Evolutionary conservation across 768 basidiomycete species (phyloP).

Genomic region (Hirschioporus abietinus): DNA sequence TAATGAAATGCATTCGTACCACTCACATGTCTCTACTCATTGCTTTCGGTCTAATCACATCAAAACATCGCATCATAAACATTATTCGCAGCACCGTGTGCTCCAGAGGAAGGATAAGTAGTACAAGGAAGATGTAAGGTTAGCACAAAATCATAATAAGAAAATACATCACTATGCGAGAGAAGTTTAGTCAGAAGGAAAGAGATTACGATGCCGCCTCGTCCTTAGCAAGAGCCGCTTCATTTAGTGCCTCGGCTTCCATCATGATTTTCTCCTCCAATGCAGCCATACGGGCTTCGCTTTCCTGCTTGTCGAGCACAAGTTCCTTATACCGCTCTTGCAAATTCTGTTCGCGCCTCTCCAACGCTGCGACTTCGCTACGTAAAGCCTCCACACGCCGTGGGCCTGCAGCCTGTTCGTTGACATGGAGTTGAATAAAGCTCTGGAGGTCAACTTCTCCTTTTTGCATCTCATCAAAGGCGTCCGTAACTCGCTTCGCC

Average conservation of each 20-base stretch:
- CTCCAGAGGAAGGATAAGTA: neutral
- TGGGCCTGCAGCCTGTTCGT: constrained; percentile 76
- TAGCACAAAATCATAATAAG: constrained; percentile 1
- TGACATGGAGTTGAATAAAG: constrained; percentile 64
- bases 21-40: no score
- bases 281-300: constrained; percentile 48
- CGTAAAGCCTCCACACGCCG: constrained; percentile 70
- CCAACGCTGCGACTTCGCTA: constrained; percentile 82
- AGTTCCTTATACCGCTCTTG: constrained; percentile 86
- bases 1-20: no score
- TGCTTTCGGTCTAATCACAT: no score
- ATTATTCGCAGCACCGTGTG: neutral
- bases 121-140: neutral
- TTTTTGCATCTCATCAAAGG: constrained; percentile 67
- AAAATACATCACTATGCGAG: neutral
- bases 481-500: constrained; percentile 53
- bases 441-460: constrained; percentile 70
- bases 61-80: no score
- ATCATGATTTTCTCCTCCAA: constrained; percentile 86
- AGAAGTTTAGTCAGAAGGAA: neutral
- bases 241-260: constrained; percentile 78
- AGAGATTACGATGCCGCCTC: neutral
- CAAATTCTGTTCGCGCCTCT: constrained; percentile 67
- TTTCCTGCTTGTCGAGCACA: constrained; percentile 59
- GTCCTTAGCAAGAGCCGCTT: constrained; percentile 61